These are phyloP conservation scores for Metschnikowia kofuensis DNA, from an alignment of 805 yeast genomes.

Conservation along the genomic window DNA sequence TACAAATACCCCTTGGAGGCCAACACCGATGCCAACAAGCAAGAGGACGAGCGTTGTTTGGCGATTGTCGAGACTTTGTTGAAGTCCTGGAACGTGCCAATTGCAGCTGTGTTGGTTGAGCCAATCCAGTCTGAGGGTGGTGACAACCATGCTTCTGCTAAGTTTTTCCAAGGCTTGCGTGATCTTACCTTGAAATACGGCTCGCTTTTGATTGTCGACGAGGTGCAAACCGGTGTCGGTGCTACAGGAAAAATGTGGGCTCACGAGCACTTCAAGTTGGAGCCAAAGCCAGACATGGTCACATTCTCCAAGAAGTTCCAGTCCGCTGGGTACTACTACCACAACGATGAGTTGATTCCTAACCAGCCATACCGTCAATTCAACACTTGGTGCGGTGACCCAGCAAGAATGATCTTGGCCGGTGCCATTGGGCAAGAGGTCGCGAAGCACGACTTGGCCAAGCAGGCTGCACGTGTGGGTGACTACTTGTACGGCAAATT, in stretches of 20 bases:
- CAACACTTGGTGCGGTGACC: conserved; percentile 94
- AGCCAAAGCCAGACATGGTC: conserved; percentile 78
- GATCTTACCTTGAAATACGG: conserved; percentile 69
- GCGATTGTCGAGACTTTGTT: conserved; percentile 70
- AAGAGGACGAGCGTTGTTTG: conserved; percentile 82
- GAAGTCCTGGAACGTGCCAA: conserved; percentile 65
- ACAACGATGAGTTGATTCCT: conserved; percentile 70
- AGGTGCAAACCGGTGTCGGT: conserved; percentile 89
- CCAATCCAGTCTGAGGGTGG: conserved; percentile 94
- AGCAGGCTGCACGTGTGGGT: conserved; percentile 60
- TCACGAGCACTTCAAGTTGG: conserved; percentile 77
- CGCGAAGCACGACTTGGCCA: conserved; percentile 54
- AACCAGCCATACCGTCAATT: conserved; percentile 81
- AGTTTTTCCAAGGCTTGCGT: conserved; percentile 79
- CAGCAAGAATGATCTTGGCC: conserved; percentile 74
- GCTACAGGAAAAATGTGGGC: conserved; percentile 88
- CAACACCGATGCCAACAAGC: conserved; percentile 56
- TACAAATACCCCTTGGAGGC: conserved; percentile 81
- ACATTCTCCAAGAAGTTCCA: conserved; percentile 89
- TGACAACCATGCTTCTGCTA: conserved; percentile 78
- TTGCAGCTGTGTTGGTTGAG: conserved; percentile 87
- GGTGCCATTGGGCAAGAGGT: conserved; percentile 70
- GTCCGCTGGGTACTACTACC: conserved; percentile 84
- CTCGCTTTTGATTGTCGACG: conserved; percentile 74
- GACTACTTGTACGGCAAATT: conserved; percentile 59